Conservation (phyloP, 441 rosid genomes). For the Sinapis alba region DNA sequence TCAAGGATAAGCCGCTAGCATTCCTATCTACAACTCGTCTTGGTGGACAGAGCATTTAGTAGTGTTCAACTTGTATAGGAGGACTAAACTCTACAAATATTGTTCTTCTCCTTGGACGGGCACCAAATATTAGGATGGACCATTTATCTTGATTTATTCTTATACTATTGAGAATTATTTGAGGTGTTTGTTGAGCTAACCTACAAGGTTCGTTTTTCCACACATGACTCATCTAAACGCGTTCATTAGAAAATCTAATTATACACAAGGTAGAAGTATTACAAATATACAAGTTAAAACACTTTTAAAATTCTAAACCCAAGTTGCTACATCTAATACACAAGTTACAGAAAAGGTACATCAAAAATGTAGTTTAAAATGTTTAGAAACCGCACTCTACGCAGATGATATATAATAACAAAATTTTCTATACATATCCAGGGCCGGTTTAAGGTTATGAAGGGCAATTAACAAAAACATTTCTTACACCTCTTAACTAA, state of each 20-base stretch:
- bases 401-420: too few species aligned
- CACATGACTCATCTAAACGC: slow-evolving; percentile 6
- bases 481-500: too few species aligned
- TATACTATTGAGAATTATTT: not conserved
- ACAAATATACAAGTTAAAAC: not conserved
- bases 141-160: slow-evolving; percentile 14
- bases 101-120: slow-evolving; percentile 3
- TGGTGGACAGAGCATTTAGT: not conserved
- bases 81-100: slow-evolving; percentile 5
- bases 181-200: slow-evolving; percentile 13
- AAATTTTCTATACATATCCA: too few species aligned
- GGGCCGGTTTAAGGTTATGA: too few species aligned
- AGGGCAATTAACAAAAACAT: too few species aligned
- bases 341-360: not conserved
- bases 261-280: not conserved
- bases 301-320: not conserved
- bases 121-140: slow-evolving; percentile 20
- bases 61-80: slow-evolving; percentile 23
- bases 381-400: too few species aligned
- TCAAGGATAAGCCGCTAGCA: not conserved
- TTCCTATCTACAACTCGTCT: not conserved
- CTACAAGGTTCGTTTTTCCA: too few species aligned
- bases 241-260: not conserved
- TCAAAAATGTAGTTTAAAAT: too few species aligned
- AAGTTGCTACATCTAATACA: not conserved